Base-by-base conservation (phyloP, 179 eudicot genomes). In the Silene noctiflora region DNA sequence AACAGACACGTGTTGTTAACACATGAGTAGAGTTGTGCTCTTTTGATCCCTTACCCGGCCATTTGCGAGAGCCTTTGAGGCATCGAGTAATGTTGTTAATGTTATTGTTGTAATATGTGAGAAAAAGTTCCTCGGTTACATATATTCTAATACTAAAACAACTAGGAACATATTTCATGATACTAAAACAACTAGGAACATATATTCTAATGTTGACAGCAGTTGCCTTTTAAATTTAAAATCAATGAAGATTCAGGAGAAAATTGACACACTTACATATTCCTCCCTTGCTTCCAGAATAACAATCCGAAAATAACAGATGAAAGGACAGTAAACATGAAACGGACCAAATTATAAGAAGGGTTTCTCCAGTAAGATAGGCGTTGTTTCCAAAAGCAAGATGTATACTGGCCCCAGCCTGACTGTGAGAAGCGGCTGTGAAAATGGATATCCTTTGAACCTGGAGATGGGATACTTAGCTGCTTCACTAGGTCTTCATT, bases 281-380 rank as follows among this genome's bases (percentile, higher is more conserved):
- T 79, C 55, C 24, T 81, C 27, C 94, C 98, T 81, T 84, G 88
- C 80, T 81, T 80, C 98, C 96, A 91, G 79, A 87, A 93, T 39
- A 93, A 65, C 72, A 86, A 1, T 25, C 96, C 96, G 33, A 88
- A 89, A 71, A 89, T 56, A 4, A 86, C 63, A 51, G 94, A 84
- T 48, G 90, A 72, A 12, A 89, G 11, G 12, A 88, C 56, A 66
- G 75, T 67, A 79, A 64, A 82, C 1, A 78, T 4, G 4, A 80
- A 75, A 51, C 98, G 96, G 67, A 58, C 78, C 80, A 91, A 76
- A 85, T 84, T 93, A 85, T 91, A 93, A 13, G 92, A 76, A 64
- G 96, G 96, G 76, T 86, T 91, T 84, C 96, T 87, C 96, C 96
- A 93, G 74, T 93, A 93, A 65, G 98, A 93, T 75, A 81, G 79